A percentile compares a stretch with the other conserved stretches of the same genome.
Evolutionary conservation across 2,329 filamentous ascomycete genomes (phyloP).

Genomic region (Pseudocercospora cruenta): DNA sequence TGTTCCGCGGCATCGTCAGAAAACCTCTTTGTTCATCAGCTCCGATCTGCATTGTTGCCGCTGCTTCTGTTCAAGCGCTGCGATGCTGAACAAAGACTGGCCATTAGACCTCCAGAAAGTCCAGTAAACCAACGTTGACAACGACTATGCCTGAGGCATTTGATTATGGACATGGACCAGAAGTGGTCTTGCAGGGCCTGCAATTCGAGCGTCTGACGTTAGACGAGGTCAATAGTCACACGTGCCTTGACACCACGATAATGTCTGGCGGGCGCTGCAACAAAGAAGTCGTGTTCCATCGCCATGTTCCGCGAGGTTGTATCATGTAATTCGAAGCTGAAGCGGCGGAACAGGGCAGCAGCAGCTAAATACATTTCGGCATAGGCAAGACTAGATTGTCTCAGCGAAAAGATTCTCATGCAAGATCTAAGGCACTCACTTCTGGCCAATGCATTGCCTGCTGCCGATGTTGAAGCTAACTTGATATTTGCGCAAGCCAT

Average conservation of each 20-base stretch:
- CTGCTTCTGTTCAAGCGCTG: too few species aligned
- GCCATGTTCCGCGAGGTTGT: constrained; percentile 18
- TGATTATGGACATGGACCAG: too few species aligned
- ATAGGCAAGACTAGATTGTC: constrained; percentile 10
- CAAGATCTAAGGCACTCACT: background rate
- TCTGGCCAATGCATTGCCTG: constrained; percentile 16
- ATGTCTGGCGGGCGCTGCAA: constrained; percentile 5
- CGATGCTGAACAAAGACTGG: too few species aligned
- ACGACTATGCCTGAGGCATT: too few species aligned
- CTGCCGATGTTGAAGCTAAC: constrained; percentile 14
- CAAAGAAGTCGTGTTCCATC: constrained; percentile 22
- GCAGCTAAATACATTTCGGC: constrained; percentile 20
- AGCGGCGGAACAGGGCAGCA: constrained; percentile 14
- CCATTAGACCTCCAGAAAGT: too few species aligned
- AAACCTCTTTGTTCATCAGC: too few species aligned
- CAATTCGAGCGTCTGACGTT: too few species aligned
- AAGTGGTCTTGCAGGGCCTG: too few species aligned
- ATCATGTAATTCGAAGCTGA: constrained; percentile 17
- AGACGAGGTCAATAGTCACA: background rate
- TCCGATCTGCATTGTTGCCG: too few species aligned
- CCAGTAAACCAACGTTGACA: too few species aligned
- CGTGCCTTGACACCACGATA: background rate
- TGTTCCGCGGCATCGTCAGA: too few species aligned
- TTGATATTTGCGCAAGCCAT: constrained; percentile 9
- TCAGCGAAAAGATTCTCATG: background rate